These are phyloP conservation scores for Sonneratia caseolaris DNA, from an alignment of 345 rosid genomes.

Conservation along the genomic window DNA sequence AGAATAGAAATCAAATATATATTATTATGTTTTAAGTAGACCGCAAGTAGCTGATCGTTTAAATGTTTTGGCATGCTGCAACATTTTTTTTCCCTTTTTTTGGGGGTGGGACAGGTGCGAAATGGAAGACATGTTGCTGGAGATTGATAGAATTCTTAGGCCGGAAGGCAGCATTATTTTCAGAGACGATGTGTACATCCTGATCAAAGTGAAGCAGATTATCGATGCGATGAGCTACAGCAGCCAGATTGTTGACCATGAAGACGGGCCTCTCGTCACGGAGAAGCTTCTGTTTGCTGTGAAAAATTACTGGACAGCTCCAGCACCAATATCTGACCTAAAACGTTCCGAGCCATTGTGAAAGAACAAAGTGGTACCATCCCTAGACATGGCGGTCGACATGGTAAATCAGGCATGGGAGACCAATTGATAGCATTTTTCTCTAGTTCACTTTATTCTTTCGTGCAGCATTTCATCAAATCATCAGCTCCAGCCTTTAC, in stretches of 20 bases:
- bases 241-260: constrained; percentile 47
- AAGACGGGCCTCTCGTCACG: constrained; percentile 49
- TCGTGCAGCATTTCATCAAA: background rate
- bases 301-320: constrained; percentile 42
- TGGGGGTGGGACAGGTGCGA: constrained; percentile 30
- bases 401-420: background rate
- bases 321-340: constrained; percentile 7
- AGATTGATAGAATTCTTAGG: constrained; percentile 61
- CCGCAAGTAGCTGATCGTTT: background rate
- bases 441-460: too few species aligned
- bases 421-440: background rate
- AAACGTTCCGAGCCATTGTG: background rate
- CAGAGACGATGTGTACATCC: constrained; percentile 46
- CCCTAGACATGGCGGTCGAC: background rate
- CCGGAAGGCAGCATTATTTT: constrained; percentile 58
- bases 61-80: background rate
- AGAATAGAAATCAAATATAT: too few species aligned
- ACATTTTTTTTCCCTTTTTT: background rate
- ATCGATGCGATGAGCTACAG: constrained; percentile 44
- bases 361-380: background rate
- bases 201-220: constrained; percentile 46
- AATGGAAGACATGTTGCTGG: constrained; percentile 43
- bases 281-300: constrained; percentile 59
- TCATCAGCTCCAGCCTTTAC: background rate
- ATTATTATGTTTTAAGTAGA: background rate